Evolutionary conservation across 352 stramenopile genomes (phyloP), one percentile per base, ranked within the genome.

Genomic region (Phytophthora citrophthora): DNA sequence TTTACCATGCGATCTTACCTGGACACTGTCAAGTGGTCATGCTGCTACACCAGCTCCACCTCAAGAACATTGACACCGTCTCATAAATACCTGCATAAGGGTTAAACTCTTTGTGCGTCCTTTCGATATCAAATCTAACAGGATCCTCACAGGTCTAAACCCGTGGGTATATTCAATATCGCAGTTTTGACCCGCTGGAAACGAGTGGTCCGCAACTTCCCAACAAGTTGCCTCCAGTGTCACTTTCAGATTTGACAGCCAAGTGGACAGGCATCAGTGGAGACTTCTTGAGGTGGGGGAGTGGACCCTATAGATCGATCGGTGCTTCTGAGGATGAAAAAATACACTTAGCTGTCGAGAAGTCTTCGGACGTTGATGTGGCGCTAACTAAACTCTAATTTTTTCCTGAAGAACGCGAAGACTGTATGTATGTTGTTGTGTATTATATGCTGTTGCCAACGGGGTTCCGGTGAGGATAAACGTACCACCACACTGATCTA

Each of bases 341-440:
- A 87, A 77, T 76, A 82, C 77, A 82, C 66, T 20, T 78, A 83
- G 72, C 54, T 18, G 76, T 73, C 50, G 61, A 84, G 70, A 68
- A 23, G 38, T 63, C 51, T 11, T 71, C 47, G 50, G 66, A 62
- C 50, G 54, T 77, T 54, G 54, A 62, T 82, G 79, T 78, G 67
- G 65, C 74, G 72, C 71, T 77, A 85, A 79, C 61, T 74, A 64
- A 76, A 90, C 82, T 91, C 82, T 91, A 91, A 91, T 91, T 91
- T 91, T 91, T 91, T 91, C 79, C 82, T 89, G 82, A 91, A 81
- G 81, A 89, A 79, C 54, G 31, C 62, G 0, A 63, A 50, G 36
- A 46, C 11, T 43, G 15, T 27, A 2, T 34, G 15, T 23, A 2
- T 34, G 2, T 34, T 60, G 23, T 1, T 72, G 11, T 36, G 47